Percentiles rank a stretch among this genome's conserved stretches.
Conservation (phyloP, 192 early-diverging fungal genomes). For the Obelidium mucronatum region DNA sequence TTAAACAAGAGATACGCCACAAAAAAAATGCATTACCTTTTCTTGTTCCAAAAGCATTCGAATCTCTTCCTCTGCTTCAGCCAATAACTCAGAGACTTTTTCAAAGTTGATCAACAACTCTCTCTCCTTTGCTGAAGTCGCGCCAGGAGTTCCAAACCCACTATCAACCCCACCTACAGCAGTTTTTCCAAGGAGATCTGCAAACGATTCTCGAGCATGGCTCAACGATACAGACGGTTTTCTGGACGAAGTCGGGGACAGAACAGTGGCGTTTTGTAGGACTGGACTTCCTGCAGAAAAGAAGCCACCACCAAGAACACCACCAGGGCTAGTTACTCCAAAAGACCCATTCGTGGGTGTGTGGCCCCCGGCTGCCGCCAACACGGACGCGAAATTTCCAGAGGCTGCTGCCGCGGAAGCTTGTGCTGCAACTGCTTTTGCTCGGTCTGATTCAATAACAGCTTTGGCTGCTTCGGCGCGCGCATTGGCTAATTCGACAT, state of each 20-base stretch:
- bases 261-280: background rate
- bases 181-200: constrained; percentile 20
- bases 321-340: background rate
- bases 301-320: background rate
- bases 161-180: background rate
- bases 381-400: constrained; percentile 14
- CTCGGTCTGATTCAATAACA: constrained; percentile 25
- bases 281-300: constrained; percentile 1
- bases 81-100: constrained; percentile 36
- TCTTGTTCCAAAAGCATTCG: constrained; percentile 23
- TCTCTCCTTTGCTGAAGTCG: constrained; percentile 3
- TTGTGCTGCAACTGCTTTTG: constrained; percentile 27
- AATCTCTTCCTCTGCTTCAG: constrained; percentile 36
- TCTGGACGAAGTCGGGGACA: constrained; percentile 14
- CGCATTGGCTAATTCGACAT: background rate
- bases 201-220: constrained; percentile 23
- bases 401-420: constrained; percentile 24
- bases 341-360: background rate
- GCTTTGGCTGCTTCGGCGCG: background rate
- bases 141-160: background rate
- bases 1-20: background rate
- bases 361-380: constrained; percentile 11
- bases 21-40: constrained; percentile 15
- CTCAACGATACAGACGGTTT: background rate
- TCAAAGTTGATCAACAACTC: constrained; percentile 36